Percentiles rank a stretch among this genome's conserved stretches.
phyloP scores from a whole-genome alignment of 2,329 filamentous ascomycete genomes.

The Rutstroemia sp. region DNA sequence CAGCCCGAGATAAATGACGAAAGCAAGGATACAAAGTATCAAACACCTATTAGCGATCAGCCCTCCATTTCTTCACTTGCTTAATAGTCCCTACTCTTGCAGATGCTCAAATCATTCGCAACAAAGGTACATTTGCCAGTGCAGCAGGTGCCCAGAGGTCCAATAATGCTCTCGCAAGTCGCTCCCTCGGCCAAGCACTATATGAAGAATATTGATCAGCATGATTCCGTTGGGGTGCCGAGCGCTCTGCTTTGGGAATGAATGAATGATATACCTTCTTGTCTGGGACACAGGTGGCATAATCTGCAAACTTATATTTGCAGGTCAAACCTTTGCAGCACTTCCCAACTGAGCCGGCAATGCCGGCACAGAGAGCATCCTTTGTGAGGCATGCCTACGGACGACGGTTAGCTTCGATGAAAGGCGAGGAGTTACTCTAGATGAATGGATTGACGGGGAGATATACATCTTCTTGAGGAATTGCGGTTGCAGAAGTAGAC shows the following conservation, averaged over 20 bases:
- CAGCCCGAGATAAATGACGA: no score
- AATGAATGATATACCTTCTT: neutral
- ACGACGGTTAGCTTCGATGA: neutral
- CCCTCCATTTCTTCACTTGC: neutral
- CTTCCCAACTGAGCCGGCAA: slow-evolving; percentile 1
- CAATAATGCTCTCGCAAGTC: neutral
- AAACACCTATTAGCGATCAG: no score
- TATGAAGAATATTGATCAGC: neutral
- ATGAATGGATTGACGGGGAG: neutral
- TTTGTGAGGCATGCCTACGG: neutral
- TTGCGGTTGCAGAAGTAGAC: neutral
- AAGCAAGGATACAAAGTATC: no score
- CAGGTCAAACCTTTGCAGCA: neutral
- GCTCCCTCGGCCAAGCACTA: neutral
- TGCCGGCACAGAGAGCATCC: neutral
- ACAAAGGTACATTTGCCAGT: neutral
- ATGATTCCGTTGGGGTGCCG: neutral
- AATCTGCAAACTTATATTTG: neutral
- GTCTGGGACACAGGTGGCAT: slow-evolving; percentile 4
- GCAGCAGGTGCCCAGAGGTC: neutral
- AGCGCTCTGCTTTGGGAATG: neutral
- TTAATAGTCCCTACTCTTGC: neutral
- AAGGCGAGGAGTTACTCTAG: no score
- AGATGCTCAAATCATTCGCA: neutral
- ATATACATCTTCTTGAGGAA: neutral